These are phyloP conservation scores for Wallacemonas sp. DNA, from an alignment of 208 protist species.

Conservation along the genomic window DNA sequence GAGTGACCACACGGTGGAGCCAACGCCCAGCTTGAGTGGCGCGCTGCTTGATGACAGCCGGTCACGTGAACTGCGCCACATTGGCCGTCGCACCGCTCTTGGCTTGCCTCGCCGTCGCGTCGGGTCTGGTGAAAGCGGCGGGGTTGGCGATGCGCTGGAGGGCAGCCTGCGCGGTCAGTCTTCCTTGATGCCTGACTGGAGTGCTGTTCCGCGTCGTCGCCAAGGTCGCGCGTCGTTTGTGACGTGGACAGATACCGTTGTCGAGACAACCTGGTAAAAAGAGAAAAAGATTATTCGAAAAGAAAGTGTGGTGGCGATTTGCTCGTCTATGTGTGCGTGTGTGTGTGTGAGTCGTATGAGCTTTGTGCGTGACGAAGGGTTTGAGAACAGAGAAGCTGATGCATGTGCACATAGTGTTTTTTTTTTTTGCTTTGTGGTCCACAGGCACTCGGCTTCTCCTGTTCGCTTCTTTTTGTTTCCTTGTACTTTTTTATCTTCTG, in stretches of 20 bases:
- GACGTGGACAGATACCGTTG: background rate
- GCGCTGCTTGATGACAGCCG: no score
- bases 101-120: no score
- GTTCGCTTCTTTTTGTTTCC: background rate
- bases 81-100: no score
- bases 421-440: background rate
- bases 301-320: no score
- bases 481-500: background rate
- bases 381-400: background rate
- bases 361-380: no score
- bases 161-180: background rate
- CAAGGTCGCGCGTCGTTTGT: background rate
- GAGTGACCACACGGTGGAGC: no score
- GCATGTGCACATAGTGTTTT: background rate
- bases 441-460: background rate
- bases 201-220: background rate
- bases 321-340: conserved; percentile 2
- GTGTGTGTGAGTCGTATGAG: conserved; percentile 2
- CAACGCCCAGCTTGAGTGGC: no score
- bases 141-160: no score
- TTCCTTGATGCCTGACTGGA: background rate
- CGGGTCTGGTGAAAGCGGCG: no score
- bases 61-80: no score
- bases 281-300: no score
- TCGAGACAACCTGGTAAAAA: conserved; percentile 7